Conservation (phyloP, 331 rosid species). For the Quercus phellos region DNA sequence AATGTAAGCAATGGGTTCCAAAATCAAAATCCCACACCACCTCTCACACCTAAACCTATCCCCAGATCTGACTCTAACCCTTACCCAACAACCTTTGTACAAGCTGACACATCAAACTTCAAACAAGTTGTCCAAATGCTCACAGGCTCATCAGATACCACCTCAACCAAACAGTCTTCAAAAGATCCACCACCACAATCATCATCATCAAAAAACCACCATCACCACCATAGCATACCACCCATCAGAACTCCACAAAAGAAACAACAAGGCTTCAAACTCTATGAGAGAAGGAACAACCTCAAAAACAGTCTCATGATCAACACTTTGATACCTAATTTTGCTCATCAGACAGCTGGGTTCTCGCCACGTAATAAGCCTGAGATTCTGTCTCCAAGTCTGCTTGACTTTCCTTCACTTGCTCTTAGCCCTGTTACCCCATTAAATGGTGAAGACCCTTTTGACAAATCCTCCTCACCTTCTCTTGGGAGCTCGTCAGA, state of each 20-base stretch:
- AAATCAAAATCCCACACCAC: constrained; percentile 47
- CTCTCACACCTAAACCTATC: constrained; percentile 54
- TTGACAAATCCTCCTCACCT: constrained; percentile 65
- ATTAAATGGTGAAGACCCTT: constrained; percentile 57
- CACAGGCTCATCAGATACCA: constrained; percentile 73
- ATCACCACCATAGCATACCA: constrained; percentile 54
- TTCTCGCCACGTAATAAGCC: constrained; percentile 66
- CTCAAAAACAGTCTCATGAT: constrained; percentile 78
- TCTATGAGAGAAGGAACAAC: constrained; percentile 73
- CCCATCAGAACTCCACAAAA: constrained; percentile 60
- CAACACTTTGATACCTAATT: constrained; percentile 77
- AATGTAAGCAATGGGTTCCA: constrained; percentile 46
- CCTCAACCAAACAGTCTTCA: constrained; percentile 23
- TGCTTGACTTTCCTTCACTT: constrained; percentile 78
- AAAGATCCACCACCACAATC: constrained; percentile 21
- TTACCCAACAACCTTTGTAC: constrained; percentile 91
- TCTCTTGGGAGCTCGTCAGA: constrained; percentile 72
- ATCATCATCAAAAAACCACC: constrained; percentile 28
- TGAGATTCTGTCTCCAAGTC: constrained; percentile 82
- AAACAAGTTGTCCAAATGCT: constrained; percentile 98
- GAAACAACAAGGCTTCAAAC: constrained; percentile 77
- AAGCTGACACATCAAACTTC: constrained; percentile 87
- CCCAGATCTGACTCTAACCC: constrained; percentile 97
- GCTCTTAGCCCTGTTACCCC: constrained; percentile 91
- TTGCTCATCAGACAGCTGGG: constrained; percentile 36